These are phyloP conservation scores for Silene conica DNA, from an alignment of 148 eudicot species.

Conservation along the genomic window DNA sequence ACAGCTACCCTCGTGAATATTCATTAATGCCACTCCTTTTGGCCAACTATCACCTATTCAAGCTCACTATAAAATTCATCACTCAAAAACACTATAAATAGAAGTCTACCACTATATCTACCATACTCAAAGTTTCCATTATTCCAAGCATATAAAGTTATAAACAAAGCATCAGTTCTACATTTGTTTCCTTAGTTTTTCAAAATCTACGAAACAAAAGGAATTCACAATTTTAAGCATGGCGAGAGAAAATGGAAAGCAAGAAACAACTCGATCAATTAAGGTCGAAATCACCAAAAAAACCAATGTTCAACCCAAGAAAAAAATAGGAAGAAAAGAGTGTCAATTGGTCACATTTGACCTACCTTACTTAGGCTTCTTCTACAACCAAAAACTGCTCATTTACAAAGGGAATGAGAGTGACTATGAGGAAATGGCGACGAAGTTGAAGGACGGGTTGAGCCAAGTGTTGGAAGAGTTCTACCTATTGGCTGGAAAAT, in stretches of 20 bases:
- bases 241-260: slow-evolving; percentile 31
- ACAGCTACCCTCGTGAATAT: slow-evolving; percentile 21
- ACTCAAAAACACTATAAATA: background rate
- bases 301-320: slow-evolving; percentile 61
- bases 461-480: slow-evolving; percentile 67
- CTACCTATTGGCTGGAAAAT: slow-evolving; percentile 71
- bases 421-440: slow-evolving; percentile 43
- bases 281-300: slow-evolving; percentile 49
- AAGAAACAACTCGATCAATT: slow-evolving; percentile 23
- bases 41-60: slow-evolving; percentile 15
- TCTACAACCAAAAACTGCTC: slow-evolving; percentile 80
- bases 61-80: slow-evolving; percentile 28
- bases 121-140: no score
- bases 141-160: background rate
- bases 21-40: slow-evolving; percentile 31
- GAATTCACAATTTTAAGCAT: background rate
- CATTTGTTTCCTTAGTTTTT: background rate
- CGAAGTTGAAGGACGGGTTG: slow-evolving; percentile 62
- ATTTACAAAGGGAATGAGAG: slow-evolving; percentile 48
- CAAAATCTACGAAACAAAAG: background rate
- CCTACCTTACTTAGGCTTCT: slow-evolving; percentile 85
- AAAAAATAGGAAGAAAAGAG: slow-evolving; percentile 55
- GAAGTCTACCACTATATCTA: no score
- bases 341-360: slow-evolving; percentile 87
- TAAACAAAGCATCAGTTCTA: background rate